These are phyloP conservation scores for Thinopyrum elongatum DNA, from an alignment of 176 grass and related monocot genomes.

Conservation along the genomic window DNA sequence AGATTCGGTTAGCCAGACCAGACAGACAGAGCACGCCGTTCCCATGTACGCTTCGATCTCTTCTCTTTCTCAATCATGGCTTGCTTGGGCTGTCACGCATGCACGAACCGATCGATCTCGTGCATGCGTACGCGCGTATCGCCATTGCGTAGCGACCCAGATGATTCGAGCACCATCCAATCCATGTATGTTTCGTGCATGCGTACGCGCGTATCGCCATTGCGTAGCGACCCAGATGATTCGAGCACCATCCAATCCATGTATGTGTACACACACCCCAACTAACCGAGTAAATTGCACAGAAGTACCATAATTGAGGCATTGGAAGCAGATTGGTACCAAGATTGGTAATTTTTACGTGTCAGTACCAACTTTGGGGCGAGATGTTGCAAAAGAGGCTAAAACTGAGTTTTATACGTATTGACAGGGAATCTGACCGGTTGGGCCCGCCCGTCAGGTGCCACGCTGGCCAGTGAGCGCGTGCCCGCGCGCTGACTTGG, in stretches of 20 bases:
- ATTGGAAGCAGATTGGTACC: too few relatives aligned
- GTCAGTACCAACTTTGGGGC: too few relatives aligned
- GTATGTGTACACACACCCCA: not conserved
- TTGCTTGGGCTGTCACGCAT: conserved; percentile 30
- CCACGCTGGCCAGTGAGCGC: too few relatives aligned
- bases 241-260: conserved; percentile 10
- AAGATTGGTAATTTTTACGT: too few relatives aligned
- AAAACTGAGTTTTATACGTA: too few relatives aligned
- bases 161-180: conserved; percentile 17
- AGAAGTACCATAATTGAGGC: too few relatives aligned
- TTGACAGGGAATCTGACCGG: too few relatives aligned
- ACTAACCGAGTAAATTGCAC: too few relatives aligned
- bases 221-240: not conserved
- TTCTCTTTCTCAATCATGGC: not conserved
- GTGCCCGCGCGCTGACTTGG: too few relatives aligned
- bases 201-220: not conserved
- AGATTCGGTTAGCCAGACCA: not conserved
- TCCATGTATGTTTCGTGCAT: too few relatives aligned
- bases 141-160: not conserved
- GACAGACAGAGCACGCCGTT: not conserved
- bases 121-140: conserved; percentile 3
- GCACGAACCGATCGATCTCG: not conserved
- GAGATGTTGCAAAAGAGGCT: too few relatives aligned
- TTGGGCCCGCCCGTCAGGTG: too few relatives aligned
- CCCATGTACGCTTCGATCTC: not conserved